Evolutionary conservation across 2,329 filamentous ascomycete species (phyloP), one percentile per base, ranked within the genome.

Genomic region (Pseudonectria buxi): DNA sequence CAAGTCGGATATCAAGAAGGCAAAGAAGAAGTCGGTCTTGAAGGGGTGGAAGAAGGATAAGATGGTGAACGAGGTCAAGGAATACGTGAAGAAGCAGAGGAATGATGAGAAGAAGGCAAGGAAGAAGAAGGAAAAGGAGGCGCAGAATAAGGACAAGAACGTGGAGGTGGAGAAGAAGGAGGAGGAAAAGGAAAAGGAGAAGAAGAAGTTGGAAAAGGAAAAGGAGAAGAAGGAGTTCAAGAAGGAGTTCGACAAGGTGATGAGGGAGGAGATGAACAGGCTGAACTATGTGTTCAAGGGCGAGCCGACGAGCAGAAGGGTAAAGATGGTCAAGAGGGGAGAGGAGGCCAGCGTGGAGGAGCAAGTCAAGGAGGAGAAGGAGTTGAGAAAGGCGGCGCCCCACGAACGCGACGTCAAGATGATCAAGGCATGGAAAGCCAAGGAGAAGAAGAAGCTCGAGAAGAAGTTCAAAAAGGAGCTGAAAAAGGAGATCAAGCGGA

Each of bases 91-190:
- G 44, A 50, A 36, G 28, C 41, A 29, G 44, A 39, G 24, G 39
- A 46, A 3, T 46, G 46, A 35, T 48, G 50, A 30, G 51, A 47
- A 29, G 38, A 28, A 26, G 35, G 33, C 22, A 39, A 46, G 30
- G 40, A 45, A 37, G 57, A 62, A 24, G 6, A 12, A 53, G 31
- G 55, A 40, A 33, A n/a, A n/a, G n/a, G n/a, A n/a, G n/a, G n/a
- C n/a, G n/a, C n/a, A n/a, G n/a, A n/a, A n/a, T n/a, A n/a, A n/a
- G n/a, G n/a, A n/a, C n/a, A n/a, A n/a, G n/a, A n/a, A n/a, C n/a
- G n/a, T n/a, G n/a, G n/a, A n/a, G n/a, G n/a, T n/a, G n/a, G 43
- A 52, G 37, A 30, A 43, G 30, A 45, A 40, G 18, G 41, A 48
- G 4, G 47, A 45, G 36, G 49, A 51, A 30, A 53, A 47, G 28